Conservation (phyloP, 2,329 filamentous ascomycete species). For the Magnaporthiopsis rhizophila region DNA sequence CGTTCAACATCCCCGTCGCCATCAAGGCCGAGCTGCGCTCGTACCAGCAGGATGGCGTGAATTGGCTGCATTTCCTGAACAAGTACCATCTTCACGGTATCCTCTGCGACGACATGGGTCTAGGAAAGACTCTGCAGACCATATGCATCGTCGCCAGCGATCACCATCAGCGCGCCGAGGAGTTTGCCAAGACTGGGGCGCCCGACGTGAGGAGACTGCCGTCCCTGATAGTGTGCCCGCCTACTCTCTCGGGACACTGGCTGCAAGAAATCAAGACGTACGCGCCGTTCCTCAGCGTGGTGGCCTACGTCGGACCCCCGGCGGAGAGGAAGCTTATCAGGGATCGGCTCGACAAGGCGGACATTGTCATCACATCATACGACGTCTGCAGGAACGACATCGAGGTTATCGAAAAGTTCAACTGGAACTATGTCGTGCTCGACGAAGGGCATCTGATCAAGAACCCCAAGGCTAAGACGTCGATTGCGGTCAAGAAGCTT, state of each 20-base stretch:
- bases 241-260: slow-evolving; percentile 95
- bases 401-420: slow-evolving; percentile 74
- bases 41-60: slow-evolving; percentile 97
- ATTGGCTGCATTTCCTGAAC: slow-evolving; percentile 97
- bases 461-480: slow-evolving; percentile 95
- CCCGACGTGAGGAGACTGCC: slow-evolving; percentile 73
- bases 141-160: slow-evolving; percentile 97
- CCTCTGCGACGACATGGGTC: slow-evolving; percentile 97
- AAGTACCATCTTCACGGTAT: slow-evolving; percentile 97
- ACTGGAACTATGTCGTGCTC: slow-evolving; percentile 92
- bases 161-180: slow-evolving; percentile 85
- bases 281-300: slow-evolving; percentile 83
- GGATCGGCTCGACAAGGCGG: slow-evolving; percentile 63
- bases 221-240: slow-evolving; percentile 91
- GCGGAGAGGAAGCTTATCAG: slow-evolving; percentile 67
- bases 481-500: slow-evolving; percentile 82
- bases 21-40: slow-evolving; percentile 96
- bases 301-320: slow-evolving; percentile 86
- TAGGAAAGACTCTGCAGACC: slow-evolving; percentile 95
- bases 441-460: slow-evolving; percentile 99
- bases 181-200: slow-evolving; percentile 75
- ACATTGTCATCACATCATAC: slow-evolving; percentile 95
- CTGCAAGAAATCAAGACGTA: slow-evolving; percentile 96
- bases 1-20: slow-evolving; percentile 86
- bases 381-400: slow-evolving; percentile 95